Base-by-base conservation (phyloP, 2,329 filamentous ascomycete genomes). In the Malbranchea zuffiana region DNA sequence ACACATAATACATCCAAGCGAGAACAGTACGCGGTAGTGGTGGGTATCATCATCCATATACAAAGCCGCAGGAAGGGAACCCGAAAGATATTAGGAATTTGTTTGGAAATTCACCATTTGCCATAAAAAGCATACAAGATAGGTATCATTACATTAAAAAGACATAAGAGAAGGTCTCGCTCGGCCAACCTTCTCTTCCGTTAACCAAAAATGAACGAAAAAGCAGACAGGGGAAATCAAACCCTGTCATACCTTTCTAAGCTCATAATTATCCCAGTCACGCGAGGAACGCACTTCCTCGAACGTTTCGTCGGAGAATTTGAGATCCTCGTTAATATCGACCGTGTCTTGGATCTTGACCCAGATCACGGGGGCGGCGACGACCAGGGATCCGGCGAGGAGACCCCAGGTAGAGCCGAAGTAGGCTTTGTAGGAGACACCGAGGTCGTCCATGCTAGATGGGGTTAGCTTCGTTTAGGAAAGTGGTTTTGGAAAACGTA, bases 291-390 rank as follows among this genome's bases (percentile, higher is more conserved):
- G 41, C 23, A 93, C 79, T 47, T 93, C 83, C 17, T 72, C 74
- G 11, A 80, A 53, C 0, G 80, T 90, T 70, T 90, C 83, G 52
- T 93, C 86, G 13, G 81, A 84, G 57, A 85, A 87, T 54, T 78
- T 76, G 35, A 94, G 65, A 59, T 95, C 87, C 37, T 87, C 78
- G 59, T 88, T 83, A 3, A 93, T 51, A 1, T 72, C 57, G n/a
- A 84, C 75, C n/a, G 79, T 81, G 49, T 94, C 85, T 56, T 81
- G 72, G 57, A 95, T 80, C 63, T 80, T 81, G 50, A 76, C 63
- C 50, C 82, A 74, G 55, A 95, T 80, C 42, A 94, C 73, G 0
- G 87, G 87, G 0, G 79, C 69, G 3, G 85, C 87, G 43, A 88
- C 62, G 19, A 94, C 11, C 29, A 95, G 69, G 19, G 80, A 78